Evolutionary conservation across 140 eudicot genomes (phyloP).

Genomic region (Bidens hawaiensis): DNA sequence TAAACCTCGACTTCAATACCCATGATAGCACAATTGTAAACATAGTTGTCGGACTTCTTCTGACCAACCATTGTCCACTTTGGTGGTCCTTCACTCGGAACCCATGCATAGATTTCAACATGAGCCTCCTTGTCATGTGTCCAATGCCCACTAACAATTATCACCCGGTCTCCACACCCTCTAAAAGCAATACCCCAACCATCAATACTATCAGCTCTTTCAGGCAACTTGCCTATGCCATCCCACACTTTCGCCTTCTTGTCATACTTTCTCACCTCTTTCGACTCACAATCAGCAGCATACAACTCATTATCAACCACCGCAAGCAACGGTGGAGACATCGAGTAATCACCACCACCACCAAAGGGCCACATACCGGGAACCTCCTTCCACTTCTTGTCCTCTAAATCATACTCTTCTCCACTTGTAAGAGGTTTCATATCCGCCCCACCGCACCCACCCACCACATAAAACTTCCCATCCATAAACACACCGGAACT

Average conservation of each 20-base stretch:
- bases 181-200: conserved; percentile 95
- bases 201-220: conserved; percentile 46
- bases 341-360: conserved; percentile 17
- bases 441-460: conserved; percentile 55
- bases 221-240: conserved; percentile 57
- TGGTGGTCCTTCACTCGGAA: conserved; percentile 65
- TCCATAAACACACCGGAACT: conserved; percentile 78
- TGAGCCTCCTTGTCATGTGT: conserved; percentile 37
- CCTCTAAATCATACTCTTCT: conserved; percentile 52
- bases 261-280: conserved; percentile 51
- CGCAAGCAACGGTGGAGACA: conserved; percentile 73
- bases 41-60: conserved; percentile 60
- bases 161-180: conserved; percentile 76
- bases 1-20: conserved; percentile 42
- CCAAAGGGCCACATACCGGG: conserved; percentile 62
- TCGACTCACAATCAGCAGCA: conserved; percentile 57
- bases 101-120: conserved; percentile 75
- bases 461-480: conserved; percentile 67
- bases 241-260: conserved; percentile 38
- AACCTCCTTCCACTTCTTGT: conserved; percentile 49
- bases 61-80: conserved; percentile 58
- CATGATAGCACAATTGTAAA: conserved; percentile 86
- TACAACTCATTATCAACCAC: conserved; percentile 60
- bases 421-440: conserved; percentile 47
- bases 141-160: conserved; percentile 75